Percentiles rank a stretch among this genome's conserved stretches.
Conservation (phyloP, 192 early-diverging fungal genomes). For the Mortierella claussenii region DNA sequence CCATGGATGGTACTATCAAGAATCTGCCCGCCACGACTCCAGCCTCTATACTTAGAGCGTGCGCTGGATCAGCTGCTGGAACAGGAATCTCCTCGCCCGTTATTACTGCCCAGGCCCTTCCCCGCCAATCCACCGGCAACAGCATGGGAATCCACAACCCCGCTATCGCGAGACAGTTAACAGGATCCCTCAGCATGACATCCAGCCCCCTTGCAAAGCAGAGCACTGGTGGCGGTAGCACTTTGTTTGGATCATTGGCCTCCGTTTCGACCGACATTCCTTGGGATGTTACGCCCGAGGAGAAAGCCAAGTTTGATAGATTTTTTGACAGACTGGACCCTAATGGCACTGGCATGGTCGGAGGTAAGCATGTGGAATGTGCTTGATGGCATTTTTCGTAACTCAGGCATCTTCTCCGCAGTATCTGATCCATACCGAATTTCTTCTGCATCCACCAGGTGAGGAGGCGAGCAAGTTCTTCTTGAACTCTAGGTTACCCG, state of each 20-base stretch:
- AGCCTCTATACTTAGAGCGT: constrained; percentile 63
- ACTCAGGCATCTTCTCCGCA: not conserved
- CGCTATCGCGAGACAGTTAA: constrained; percentile 23
- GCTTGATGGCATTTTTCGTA: not conserved
- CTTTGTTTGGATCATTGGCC: constrained; percentile 20
- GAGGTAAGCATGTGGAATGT: constrained; percentile 56
- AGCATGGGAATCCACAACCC: constrained; percentile 41
- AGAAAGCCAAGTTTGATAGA: constrained; percentile 76
- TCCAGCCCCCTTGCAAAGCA: constrained; percentile 46
- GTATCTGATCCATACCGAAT: not conserved
- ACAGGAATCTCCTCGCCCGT: constrained; percentile 23
- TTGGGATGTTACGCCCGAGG: constrained; percentile 84
- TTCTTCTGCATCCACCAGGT: constrained; percentile 46
- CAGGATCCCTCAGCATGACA: constrained; percentile 23
- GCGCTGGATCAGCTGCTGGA: constrained; percentile 36
- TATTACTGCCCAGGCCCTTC: constrained; percentile 25
- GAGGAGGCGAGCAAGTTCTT: constrained; percentile 83
- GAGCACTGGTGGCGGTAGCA: constrained; percentile 38
- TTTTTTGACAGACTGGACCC: constrained; percentile 84
- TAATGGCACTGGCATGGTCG: constrained; percentile 68
- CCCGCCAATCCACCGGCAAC: constrained; percentile 47
- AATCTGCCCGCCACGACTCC: constrained; percentile 80
- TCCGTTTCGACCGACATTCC: constrained; percentile 20
- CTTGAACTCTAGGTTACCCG: constrained; percentile 79
- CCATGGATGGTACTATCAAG: constrained; percentile 77